Evolutionary conservation across 257 asterid species (phyloP), one percentile per base, ranked within the genome.

Genomic region (Solanum peruvianum): DNA sequence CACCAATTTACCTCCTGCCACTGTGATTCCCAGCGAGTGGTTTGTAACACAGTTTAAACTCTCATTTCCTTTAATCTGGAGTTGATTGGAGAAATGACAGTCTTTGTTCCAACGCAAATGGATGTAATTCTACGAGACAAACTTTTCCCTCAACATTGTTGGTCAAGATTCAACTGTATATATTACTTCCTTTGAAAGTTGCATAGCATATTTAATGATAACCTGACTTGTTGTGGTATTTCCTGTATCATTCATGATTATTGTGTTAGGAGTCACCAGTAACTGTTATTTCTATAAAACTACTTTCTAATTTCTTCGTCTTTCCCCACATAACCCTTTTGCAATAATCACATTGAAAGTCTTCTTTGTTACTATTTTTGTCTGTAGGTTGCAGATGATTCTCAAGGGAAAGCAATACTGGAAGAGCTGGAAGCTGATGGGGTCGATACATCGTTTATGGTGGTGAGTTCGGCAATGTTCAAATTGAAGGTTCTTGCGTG

Each of bases 381-480:
- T 71, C 44, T 81, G 16, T 90, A 97, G 99, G 95, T 97, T 87
- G 98, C 97, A 89, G 94, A 93, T 91, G 99, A 97, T 88, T 89
- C 96, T 87, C 99, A 95, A 92, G 99, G 99, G 80, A 97, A 92
- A 91, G 94, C 93, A 73, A 93, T 97, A 88, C 56, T 95, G 89
- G 96, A 92, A 85, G 99, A 97, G 89, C 93, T 97, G 42, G 95
- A 91, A 89, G 94, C 93, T 71, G 99, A 97, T 90, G 99, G 99
- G 12, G 95, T 97, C 1, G 96, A 95, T 92, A 90, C 98, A 12
- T 95, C 99, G 16, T 95, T 91, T 88, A 56, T 94, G 80, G 97
- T 93, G 93, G 98, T 95, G 91, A 87, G 89, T 47, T 84, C 35
- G 87, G 64, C 25, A 9, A 27, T 44, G 42, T 27, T 80, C 1